Evolutionary conservation across 1,139 yeast species (phyloP).

Genomic region (Geotrichum aggregatum): DNA sequence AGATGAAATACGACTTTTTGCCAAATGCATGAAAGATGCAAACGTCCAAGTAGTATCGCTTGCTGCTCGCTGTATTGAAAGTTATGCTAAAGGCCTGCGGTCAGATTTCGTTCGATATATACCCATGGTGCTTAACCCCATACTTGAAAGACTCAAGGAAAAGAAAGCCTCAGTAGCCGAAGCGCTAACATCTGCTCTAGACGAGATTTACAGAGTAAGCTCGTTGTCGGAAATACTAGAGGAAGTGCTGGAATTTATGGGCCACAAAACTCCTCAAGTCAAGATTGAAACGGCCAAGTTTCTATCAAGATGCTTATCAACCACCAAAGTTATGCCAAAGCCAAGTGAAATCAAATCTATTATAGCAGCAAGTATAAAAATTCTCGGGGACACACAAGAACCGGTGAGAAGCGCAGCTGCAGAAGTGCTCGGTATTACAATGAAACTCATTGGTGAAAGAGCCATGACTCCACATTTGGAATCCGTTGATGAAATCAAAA

Average conservation of each 20-base stretch:
- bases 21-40: conserved; percentile 82
- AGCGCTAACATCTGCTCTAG: conserved; percentile 62
- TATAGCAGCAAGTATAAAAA: conserved; percentile 53
- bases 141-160: conserved; percentile 85
- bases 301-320: conserved; percentile 59
- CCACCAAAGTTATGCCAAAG: conserved; percentile 51
- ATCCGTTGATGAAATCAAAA: conserved; percentile 65
- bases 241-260: conserved; percentile 55
- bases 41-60: conserved; percentile 81
- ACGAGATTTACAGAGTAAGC: conserved; percentile 50
- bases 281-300: conserved; percentile 65
- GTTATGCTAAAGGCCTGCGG: conserved; percentile 65
- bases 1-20: conserved; percentile 54
- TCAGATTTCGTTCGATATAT: conserved; percentile 53
- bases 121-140: conserved; percentile 52
- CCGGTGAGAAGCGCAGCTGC: conserved; percentile 79
- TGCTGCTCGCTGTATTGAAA: conserved; percentile 66
- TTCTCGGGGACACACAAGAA: conserved; percentile 77
- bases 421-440: conserved; percentile 72
- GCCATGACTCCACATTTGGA: conserved; percentile 58
- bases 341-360: conserved; percentile 54
- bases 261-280: conserved; percentile 80
- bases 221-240: conserved; percentile 56
- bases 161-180: conserved; percentile 75
- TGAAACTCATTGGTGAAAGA: conserved; percentile 76